phyloP scores from a whole-genome alignment of 2,329 filamentous ascomycete genomes.

The Alternaria solani region DNA sequence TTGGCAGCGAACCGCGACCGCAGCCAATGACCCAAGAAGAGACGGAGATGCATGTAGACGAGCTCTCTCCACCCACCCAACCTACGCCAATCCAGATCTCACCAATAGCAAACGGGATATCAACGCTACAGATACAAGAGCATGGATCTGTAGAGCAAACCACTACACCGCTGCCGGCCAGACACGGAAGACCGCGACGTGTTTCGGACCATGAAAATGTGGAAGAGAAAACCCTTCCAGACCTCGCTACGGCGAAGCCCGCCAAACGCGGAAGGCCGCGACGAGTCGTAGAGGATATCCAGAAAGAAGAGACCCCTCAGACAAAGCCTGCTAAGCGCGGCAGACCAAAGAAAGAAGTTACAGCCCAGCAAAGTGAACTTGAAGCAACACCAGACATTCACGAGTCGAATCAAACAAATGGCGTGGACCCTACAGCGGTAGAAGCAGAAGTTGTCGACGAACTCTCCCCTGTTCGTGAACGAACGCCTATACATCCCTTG shows the following conservation, averaged over 20 bases:
- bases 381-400: slow-evolving; percentile 22
- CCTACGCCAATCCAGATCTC: slow-evolving; percentile 15
- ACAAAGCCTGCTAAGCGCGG: slow-evolving; percentile 19
- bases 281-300: slow-evolving; percentile 1
- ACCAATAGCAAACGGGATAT: slow-evolving; percentile 3
- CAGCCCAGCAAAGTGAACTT: slow-evolving; percentile 7
- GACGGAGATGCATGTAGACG: slow-evolving; percentile 30
- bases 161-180: background rate
- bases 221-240: background rate
- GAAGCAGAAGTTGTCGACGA: slow-evolving; percentile 21
- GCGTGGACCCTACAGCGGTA: background rate
- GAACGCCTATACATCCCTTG: slow-evolving; percentile 5
- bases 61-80: slow-evolving; percentile 22
- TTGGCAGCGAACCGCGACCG: slow-evolving; percentile 7
- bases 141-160: background rate
- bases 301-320: background rate
- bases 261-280: slow-evolving; percentile 15
- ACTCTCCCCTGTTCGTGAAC: slow-evolving; percentile 29
- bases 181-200: slow-evolving; percentile 14
- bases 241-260: background rate
- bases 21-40: slow-evolving; percentile 16
- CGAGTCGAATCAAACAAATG: slow-evolving; percentile 20
- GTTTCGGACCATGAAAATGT: background rate
- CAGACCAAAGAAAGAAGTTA: slow-evolving; percentile 20
- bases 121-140: background rate